Conservation (phyloP, 2,329 filamentous ascomycete genomes). For the Aspergillus aculeatinus region DNA sequence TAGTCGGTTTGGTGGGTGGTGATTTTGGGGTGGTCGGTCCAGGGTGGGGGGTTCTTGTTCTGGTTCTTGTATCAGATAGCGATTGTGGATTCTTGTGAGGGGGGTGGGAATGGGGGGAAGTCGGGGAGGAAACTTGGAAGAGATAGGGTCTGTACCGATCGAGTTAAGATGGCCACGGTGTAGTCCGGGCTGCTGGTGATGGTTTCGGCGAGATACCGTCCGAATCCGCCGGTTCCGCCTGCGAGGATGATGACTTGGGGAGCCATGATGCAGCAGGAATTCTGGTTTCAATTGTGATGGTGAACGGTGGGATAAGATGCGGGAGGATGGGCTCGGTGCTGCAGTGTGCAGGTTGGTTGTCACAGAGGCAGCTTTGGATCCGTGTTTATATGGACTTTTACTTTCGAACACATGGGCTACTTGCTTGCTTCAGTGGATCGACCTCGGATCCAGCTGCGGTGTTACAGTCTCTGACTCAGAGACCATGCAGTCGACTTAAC, state of each 20-base stretch:
- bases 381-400: not conserved
- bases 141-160: not conserved
- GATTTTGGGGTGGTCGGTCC: not conserved
- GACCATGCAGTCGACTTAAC: not conserved
- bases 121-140: no score
- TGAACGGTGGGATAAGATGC: no score
- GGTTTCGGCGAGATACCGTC: not conserved
- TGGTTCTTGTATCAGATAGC: not conserved
- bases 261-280: not conserved
- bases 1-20: conserved; percentile 9
- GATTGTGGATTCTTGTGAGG: not conserved
- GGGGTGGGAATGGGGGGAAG: no score
- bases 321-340: no score
- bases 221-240: not conserved
- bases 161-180: not conserved
- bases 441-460: not conserved
- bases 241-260: not conserved
- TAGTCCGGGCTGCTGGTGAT: not conserved
- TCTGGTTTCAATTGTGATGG: not conserved
- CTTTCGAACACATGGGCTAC: no score
- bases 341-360: not conserved
- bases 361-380: not conserved
- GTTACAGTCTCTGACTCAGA: not conserved
- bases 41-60: not conserved
- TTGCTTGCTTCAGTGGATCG: not conserved